These are phyloP conservation scores for Leptodermis oblonga DNA, from an alignment of 257 asterid genomes.

Conservation along the genomic window DNA sequence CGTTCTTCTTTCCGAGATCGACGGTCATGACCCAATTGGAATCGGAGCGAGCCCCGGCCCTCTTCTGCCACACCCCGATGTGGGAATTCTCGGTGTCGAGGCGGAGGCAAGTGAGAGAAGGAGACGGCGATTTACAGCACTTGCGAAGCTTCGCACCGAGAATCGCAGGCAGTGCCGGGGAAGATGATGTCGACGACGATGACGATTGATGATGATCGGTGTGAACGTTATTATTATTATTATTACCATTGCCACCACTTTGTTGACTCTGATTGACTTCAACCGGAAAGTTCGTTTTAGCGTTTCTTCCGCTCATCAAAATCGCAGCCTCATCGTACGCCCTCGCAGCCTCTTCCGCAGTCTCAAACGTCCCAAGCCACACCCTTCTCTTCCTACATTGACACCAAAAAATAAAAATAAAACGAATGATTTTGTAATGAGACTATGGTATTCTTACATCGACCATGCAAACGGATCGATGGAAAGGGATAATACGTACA, in stretches of 20 bases:
- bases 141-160: conserved; percentile 46
- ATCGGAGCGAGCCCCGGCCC: conserved; percentile 41
- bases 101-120: conserved; percentile 55
- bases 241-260: not conserved
- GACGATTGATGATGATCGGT: conserved; percentile 6
- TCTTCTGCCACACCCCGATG: conserved; percentile 62
- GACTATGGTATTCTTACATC: no score
- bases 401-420: not conserved
- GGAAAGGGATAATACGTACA: conserved; percentile 24
- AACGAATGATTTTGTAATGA: not conserved
- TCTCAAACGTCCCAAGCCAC: conserved; percentile 59
- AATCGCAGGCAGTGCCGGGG: conserved; percentile 25
- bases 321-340: conserved; percentile 60
- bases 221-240: not conserved
- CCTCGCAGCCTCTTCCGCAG: conserved; percentile 56
- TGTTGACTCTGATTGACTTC: conserved; percentile 6
- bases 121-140: conserved; percentile 39
- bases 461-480: no score
- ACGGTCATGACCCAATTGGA: conserved; percentile 58
- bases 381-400: conserved; percentile 54
- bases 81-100: conserved; percentile 54
- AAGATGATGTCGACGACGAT: conserved; percentile 18
- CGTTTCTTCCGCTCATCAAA: conserved; percentile 52
- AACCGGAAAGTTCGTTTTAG: conserved; percentile 54
- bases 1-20: conserved; percentile 34